These are phyloP conservation scores for Penicillium thymicola DNA, from an alignment of 2,329 filamentous ascomycete species.

Conservation along the genomic window DNA sequence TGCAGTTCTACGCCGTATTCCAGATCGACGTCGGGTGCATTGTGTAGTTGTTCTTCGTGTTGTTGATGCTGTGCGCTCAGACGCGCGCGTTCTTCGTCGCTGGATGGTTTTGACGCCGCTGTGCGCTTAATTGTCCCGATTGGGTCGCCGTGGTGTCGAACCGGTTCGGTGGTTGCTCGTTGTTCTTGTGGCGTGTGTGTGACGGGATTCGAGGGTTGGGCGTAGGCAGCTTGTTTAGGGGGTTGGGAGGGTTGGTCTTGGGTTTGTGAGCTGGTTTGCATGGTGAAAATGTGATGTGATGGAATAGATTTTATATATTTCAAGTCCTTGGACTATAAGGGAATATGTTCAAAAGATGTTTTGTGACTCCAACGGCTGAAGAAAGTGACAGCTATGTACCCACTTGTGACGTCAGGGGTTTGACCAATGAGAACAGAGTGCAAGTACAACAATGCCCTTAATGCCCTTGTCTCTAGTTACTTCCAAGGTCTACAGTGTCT, in stretches of 20 bases:
- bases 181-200: slow-evolving; percentile 30
- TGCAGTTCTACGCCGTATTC: slow-evolving; percentile 39
- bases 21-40: slow-evolving; percentile 27
- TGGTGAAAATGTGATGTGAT: background rate
- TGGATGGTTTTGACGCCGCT: slow-evolving; percentile 29
- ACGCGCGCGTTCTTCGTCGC: slow-evolving; percentile 22
- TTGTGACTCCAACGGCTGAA: background rate
- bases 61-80: slow-evolving; percentile 17
- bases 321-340: background rate
- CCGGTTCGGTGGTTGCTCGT: slow-evolving; percentile 2
- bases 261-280: slow-evolving; percentile 18
- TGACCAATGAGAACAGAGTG: background rate
- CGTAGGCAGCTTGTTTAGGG: slow-evolving; percentile 35
- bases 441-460: background rate
- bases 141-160: slow-evolving; percentile 25
- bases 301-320: background rate
- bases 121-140: slow-evolving; percentile 24
- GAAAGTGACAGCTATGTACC: background rate
- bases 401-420: background rate
- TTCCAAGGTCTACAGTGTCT: background rate
- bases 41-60: slow-evolving; percentile 16
- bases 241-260: slow-evolving; percentile 29
- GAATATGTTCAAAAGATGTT: background rate
- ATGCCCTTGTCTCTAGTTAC: too few relatives aligned
- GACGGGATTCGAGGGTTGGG: slow-evolving; percentile 34